phyloP scores from a whole-genome alignment of 169 alveolate species.

The Babesia bovis region DNA sequence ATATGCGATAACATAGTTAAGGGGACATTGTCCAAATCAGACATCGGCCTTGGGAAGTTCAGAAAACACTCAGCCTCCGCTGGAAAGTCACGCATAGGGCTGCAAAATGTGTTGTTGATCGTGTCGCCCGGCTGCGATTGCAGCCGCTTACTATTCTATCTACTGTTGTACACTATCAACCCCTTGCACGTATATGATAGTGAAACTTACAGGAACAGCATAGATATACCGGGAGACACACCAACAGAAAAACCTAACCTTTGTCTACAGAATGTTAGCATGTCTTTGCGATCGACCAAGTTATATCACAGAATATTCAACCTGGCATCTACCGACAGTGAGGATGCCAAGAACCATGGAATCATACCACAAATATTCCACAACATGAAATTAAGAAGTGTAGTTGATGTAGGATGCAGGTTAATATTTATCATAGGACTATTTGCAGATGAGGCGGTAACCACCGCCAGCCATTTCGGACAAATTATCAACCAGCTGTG shows the following conservation, averaged over 20 bases:
- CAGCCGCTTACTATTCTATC: slow-evolving; percentile 53
- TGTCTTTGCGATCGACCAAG: slow-evolving; percentile 31
- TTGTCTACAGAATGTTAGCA: slow-evolving; percentile 28
- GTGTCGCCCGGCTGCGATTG: slow-evolving; percentile 60
- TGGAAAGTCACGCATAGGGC: slow-evolving; percentile 20
- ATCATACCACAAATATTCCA: slow-evolving; percentile 13
- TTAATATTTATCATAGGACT: slow-evolving; percentile 56
- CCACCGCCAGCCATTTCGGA: slow-evolving; percentile 22
- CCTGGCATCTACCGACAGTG: slow-evolving; percentile 25
- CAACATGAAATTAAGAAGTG: slow-evolving; percentile 51
- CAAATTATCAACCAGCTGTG: slow-evolving; percentile 22
- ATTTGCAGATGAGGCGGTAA: slow-evolving; percentile 33
- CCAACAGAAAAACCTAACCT: slow-evolving; percentile 2
- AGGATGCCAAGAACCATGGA: not conserved
- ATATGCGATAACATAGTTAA: slow-evolving; percentile 22
- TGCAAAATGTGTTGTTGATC: slow-evolving; percentile 37
- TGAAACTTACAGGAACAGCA: not conserved
- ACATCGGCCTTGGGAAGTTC: slow-evolving; percentile 1
- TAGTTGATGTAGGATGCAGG: slow-evolving; percentile 35
- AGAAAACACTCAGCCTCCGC: not conserved
- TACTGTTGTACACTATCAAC: slow-evolving; percentile 51
- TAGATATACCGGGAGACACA: not conserved
- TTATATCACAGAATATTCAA: slow-evolving; percentile 36
- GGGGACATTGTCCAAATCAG: slow-evolving; percentile 13
- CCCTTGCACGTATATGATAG: slow-evolving; percentile 65